These are phyloP conservation scores for Evansstolkia leycettana DNA, from an alignment of 495 filamentous ascomycete genomes.

Conservation along the genomic window DNA sequence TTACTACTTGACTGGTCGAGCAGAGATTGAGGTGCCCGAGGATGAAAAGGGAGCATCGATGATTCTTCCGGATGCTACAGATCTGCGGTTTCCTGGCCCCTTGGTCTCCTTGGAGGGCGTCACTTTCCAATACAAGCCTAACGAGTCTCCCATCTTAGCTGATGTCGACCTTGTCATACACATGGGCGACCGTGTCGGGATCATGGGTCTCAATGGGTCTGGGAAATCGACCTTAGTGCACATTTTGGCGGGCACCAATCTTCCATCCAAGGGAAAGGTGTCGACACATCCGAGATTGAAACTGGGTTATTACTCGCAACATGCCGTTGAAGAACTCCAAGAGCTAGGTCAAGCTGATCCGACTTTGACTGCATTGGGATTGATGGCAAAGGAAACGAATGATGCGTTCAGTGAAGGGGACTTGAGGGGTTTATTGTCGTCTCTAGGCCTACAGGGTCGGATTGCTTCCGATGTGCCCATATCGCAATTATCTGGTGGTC, in stretches of 20 bases:
- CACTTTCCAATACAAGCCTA: conserved; percentile 42
- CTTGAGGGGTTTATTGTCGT: conserved; percentile 45
- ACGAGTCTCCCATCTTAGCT: conserved; percentile 30
- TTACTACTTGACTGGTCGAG: conserved; percentile 40
- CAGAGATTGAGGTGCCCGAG: conserved; percentile 55
- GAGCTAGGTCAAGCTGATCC: conserved; percentile 27
- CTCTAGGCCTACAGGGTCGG: conserved; percentile 53
- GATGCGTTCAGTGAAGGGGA: conserved; percentile 47
- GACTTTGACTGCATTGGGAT: conserved; percentile 46
- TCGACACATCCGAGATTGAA: conserved; percentile 51
- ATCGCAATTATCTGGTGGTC: conserved; percentile 57
- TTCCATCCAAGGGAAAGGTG: conserved; percentile 39
- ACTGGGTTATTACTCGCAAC: conserved; percentile 67
- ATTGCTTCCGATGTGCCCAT: conserved; percentile 60
- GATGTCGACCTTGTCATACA: conserved; percentile 53
- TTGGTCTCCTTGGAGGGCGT: conserved; percentile 57
- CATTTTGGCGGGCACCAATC: conserved; percentile 33
- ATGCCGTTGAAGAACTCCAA: conserved; percentile 57
- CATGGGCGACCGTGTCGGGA: conserved; percentile 56
- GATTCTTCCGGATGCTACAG: conserved; percentile 43
- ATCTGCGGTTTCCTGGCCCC: conserved; percentile 62
- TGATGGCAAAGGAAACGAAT: conserved; percentile 37
- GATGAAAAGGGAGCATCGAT: conserved; percentile 51
- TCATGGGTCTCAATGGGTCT: conserved; percentile 61
- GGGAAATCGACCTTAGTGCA: conserved; percentile 63